Conservation (phyloP, 148 eudicot species). For the Polygonum aviculare region DNA sequence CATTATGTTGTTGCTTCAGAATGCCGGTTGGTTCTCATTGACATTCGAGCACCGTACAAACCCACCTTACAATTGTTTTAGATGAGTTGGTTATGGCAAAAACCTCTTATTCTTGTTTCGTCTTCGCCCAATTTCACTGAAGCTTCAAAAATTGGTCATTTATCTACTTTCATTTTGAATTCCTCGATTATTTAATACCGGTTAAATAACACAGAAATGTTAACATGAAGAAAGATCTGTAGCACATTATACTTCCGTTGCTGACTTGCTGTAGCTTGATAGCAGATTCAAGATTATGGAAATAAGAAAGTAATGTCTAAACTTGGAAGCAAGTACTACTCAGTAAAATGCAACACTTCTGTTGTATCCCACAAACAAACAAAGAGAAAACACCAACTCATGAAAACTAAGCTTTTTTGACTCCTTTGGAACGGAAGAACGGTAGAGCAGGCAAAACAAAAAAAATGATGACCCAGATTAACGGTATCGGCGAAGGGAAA, state of each 20-base stretch:
- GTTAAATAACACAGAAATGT: no score
- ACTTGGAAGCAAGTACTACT: neutral
- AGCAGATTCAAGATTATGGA: no score
- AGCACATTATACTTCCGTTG: no score
- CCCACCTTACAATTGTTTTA: slow-evolving; percentile 69
- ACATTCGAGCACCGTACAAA: slow-evolving; percentile 50
- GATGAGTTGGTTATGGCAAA: no score
- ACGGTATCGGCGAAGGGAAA: slow-evolving; percentile 46
- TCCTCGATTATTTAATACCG: no score
- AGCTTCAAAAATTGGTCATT: no score
- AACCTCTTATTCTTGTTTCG: no score
- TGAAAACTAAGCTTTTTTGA: neutral
- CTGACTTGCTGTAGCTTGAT: no score
- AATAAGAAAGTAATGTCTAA: no score
- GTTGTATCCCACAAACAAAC: neutral
- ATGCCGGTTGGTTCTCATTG: slow-evolving; percentile 50
- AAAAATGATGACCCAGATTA: neutral
- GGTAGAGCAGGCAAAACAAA: neutral
- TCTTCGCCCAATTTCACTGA: no score
- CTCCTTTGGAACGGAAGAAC: neutral
- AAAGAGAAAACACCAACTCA: neutral
- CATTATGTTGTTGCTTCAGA: slow-evolving; percentile 45
- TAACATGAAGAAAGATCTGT: no score
- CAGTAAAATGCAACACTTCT: neutral
- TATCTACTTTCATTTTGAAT: no score